phyloP scores from a whole-genome alignment of 176 grass and related monocot species.

The Aegilops longissima region DNA sequence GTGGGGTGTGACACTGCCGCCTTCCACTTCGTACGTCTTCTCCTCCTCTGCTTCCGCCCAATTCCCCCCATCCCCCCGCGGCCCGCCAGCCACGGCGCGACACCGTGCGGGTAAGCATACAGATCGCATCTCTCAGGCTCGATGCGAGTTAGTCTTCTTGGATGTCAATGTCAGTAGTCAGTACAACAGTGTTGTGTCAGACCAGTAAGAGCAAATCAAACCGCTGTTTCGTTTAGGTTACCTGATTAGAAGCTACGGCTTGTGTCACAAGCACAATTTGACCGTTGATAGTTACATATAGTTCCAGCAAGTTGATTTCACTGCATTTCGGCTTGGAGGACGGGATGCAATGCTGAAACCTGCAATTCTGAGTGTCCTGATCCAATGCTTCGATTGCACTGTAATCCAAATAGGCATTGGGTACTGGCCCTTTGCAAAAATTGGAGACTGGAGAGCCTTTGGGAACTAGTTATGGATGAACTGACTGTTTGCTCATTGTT shows the following conservation, averaged over 20 bases:
- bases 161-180: neutral
- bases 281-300: neutral
- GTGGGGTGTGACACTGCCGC: no score
- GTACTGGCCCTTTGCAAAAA: neutral
- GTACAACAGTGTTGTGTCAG: no score
- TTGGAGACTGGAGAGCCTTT: no score
- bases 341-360: neutral
- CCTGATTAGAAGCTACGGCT: neutral
- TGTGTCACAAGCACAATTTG: neutral
- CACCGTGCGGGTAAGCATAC: slow-evolving; percentile 5
- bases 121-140: neutral
- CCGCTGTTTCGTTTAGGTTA: neutral
- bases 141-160: neutral
- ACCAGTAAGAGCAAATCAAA: neutral
- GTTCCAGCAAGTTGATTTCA: neutral
- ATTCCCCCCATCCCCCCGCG: neutral
- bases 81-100: neutral
- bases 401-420: neutral
- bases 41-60: neutral
- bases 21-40: neutral
- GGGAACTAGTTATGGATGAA: no score
- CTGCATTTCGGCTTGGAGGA: neutral
- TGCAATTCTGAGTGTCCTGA: no score
- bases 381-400: neutral
- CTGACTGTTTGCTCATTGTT: no score